Evolutionary conservation across 371 early-diverging fungal species (phyloP).

Genomic region (Mucor irregularis): DNA sequence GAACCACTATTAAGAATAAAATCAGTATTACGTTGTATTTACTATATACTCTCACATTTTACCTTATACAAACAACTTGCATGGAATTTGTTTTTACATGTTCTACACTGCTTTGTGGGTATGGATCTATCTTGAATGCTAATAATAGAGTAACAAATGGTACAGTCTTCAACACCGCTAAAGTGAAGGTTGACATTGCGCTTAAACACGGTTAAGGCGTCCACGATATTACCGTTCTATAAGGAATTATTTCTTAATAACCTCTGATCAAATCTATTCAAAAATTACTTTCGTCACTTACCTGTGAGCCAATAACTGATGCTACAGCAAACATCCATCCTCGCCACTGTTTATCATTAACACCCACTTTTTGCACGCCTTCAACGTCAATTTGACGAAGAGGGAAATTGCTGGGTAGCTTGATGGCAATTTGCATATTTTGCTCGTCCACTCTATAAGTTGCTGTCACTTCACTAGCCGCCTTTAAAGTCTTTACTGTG

Average conservation of each 20-base stretch:
- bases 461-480: conserved; percentile 74
- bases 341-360: conserved; percentile 86
- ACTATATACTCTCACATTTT: not conserved
- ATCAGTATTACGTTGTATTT: not conserved
- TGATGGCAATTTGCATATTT: conserved; percentile 79
- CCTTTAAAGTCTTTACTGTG: conserved; percentile 67
- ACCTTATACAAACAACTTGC: conserved; percentile 91
- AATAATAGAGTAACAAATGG: conserved; percentile 95
- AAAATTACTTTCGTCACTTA: conserved; percentile 8
- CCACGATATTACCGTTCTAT: conserved; percentile 82
- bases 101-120: conserved; percentile 89
- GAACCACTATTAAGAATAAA: conserved; percentile 73
- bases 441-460: conserved; percentile 86
- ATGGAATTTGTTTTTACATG: conserved; percentile 96
- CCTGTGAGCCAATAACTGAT: conserved; percentile 74
- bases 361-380: conserved; percentile 78
- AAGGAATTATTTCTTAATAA: not conserved
- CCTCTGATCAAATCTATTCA: not conserved
- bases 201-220: conserved; percentile 78
- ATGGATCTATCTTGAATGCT: conserved; percentile 85
- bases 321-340: conserved; percentile 84
- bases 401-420: conserved; percentile 82
- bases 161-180: conserved; percentile 92
- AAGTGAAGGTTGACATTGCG: conserved; percentile 89
- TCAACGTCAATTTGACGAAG: conserved; percentile 81